Evolutionary conservation across 768 basidiomycete species (phyloP).

Genomic region (Sarcomyxa edulis): DNA sequence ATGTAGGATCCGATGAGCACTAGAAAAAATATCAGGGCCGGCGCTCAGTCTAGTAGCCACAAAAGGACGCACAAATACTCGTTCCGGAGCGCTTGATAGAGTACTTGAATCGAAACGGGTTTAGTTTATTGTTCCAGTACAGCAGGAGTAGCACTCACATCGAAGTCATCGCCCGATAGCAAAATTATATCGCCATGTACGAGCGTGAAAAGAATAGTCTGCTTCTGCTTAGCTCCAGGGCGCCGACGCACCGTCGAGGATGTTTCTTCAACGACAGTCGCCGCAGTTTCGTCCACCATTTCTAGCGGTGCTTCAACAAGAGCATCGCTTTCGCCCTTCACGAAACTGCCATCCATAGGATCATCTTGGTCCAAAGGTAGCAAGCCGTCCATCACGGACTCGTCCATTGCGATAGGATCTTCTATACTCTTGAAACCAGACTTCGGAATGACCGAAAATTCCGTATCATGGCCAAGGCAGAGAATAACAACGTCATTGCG

Average conservation of each 20-base stretch:
- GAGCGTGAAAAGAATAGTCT: constrained; percentile 25
- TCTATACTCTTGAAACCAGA: constrained; percentile 10
- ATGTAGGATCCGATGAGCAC: constrained; percentile 2
- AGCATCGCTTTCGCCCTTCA: not conserved
- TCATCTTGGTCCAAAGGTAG: not conserved
- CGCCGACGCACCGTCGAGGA: constrained; percentile 1
- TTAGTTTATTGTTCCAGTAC: not conserved
- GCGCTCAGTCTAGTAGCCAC: too few relatives aligned
- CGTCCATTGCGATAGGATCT: not conserved
- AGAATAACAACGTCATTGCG: constrained; percentile 23
- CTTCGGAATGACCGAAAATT: constrained; percentile 23
- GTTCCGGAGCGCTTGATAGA: constrained; percentile 39
- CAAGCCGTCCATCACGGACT: not conserved
- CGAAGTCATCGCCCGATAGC: constrained; percentile 34
- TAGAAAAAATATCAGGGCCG: not conserved
- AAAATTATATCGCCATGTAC: constrained; percentile 40
- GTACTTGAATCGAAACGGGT: constrained; percentile 22
- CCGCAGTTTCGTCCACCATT: too few relatives aligned
- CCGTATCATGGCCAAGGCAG: constrained; percentile 32
- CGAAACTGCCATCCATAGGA: not conserved
- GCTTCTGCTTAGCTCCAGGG: not conserved
- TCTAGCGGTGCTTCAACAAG: not conserved
- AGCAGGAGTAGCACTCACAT: constrained; percentile 23
- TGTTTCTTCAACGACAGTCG: not conserved
- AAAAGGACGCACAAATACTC: constrained; percentile 31